These are phyloP conservation scores for Mycosphaerella sp. DNA, from an alignment of 2,329 filamentous ascomycete species.

Conservation along the genomic window DNA sequence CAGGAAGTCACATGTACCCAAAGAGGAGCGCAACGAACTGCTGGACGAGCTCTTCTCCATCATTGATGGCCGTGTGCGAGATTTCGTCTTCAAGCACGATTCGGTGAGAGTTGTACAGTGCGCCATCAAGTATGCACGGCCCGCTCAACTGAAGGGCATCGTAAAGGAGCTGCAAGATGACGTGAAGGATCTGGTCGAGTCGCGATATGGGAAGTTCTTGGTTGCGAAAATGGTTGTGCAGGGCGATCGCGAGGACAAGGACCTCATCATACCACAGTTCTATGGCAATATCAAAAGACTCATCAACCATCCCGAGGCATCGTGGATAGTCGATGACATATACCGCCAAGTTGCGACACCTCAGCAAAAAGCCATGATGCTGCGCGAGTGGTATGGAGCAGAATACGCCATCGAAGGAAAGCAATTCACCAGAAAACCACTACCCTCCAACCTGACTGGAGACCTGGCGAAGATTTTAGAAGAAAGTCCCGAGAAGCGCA, in stretches of 20 bases:
- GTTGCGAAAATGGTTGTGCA: conserved; percentile 95
- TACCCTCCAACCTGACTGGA: conserved; percentile 38
- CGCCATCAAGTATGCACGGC: conserved; percentile 88
- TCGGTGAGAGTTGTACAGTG: conserved; percentile 95
- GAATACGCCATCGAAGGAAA: conserved; percentile 82
- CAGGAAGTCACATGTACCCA: conserved; percentile 85
- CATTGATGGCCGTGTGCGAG: conserved; percentile 82
- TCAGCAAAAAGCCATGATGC: conserved; percentile 74
- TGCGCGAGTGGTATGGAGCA: conserved; percentile 93
- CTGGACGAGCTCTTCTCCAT: conserved; percentile 87
- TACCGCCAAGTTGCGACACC: conserved; percentile 83
- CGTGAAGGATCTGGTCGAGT: conserved; percentile 81
- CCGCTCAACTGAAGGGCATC: conserved; percentile 78
- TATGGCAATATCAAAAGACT: conserved; percentile 87
- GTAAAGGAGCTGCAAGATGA: conserved; percentile 78
- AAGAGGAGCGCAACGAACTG: conserved; percentile 79
- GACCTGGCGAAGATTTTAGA: conserved; percentile 72
- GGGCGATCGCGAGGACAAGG: conserved; percentile 77
- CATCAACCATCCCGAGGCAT: conserved; percentile 93
- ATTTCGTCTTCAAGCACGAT: conserved; percentile 98
- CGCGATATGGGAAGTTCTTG: conserved; percentile 94
- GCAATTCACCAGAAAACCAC: conserved; percentile 41
- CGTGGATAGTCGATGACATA: conserved; percentile 96
- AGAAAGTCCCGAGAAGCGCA: conserved; percentile 75
- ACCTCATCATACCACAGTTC: conserved; percentile 88